Conservation (phyloP, 1,284 basidiomycete genomes). For the Rhizopogon hawkerae region DNA sequence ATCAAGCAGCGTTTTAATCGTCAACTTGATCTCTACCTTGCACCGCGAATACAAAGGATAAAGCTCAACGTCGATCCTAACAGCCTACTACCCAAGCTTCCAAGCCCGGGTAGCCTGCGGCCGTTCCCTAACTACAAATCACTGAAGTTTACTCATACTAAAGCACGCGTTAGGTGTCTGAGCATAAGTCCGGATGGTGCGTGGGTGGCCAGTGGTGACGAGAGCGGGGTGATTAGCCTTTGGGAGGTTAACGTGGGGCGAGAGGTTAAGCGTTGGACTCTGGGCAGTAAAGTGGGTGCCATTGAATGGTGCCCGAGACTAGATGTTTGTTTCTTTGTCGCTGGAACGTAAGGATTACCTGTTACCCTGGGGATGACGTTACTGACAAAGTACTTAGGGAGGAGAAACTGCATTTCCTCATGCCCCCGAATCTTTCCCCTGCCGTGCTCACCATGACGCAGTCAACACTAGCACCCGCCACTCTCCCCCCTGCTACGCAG, state of each 20-base stretch:
- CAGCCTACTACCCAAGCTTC: conserved; percentile 91
- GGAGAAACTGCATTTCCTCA: conserved; percentile 73
- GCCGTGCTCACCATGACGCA: conserved; percentile 55
- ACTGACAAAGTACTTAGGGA: conserved; percentile 42
- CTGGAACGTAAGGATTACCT: conserved; percentile 58
- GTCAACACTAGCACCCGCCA: conserved; percentile 55
- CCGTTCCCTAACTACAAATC: conserved; percentile 91
- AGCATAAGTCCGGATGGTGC: conserved; percentile 82
- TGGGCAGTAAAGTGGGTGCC: conserved; percentile 74
- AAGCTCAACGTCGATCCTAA: conserved; percentile 90
- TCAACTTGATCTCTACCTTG: conserved; percentile 95
- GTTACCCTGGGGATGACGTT: conserved; percentile 1
- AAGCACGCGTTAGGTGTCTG: conserved; percentile 67
- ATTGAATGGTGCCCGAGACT: conserved; percentile 91
- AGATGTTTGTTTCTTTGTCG: conserved; percentile 77
- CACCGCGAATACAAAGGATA: conserved; percentile 82
- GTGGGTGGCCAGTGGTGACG: conserved; percentile 91
- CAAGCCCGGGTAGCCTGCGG: conserved; percentile 82
- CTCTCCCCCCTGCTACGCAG: conserved; percentile 50
- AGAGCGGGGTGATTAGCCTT: conserved; percentile 78
- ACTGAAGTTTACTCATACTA: conserved; percentile 66
- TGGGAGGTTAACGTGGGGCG: conserved; percentile 95
- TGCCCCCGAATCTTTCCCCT: conserved; percentile 69
- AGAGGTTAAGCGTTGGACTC: conserved; percentile 84
- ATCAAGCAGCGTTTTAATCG: conserved; percentile 93